Evolutionary conservation across 345 rosid species (phyloP).

Genomic region (Salix brachista): DNA sequence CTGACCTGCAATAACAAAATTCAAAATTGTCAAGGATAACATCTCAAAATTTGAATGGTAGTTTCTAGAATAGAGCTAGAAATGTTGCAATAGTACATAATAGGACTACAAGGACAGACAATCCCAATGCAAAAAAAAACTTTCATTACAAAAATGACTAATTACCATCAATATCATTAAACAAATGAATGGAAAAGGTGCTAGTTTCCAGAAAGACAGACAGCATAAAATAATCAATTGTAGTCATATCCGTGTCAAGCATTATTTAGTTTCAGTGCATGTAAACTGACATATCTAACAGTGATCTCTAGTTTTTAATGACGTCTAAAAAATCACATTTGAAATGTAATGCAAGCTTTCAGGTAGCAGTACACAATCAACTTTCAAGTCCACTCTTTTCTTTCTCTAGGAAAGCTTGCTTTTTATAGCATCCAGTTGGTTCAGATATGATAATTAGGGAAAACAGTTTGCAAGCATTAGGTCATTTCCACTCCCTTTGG

Average conservation of each 20-base stretch:
- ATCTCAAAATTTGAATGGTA: not conserved
- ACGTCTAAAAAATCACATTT: not conserved
- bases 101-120: not conserved
- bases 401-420: not conserved
- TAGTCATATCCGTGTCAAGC: not conserved
- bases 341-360: not conserved
- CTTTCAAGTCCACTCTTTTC: not conserved
- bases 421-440: no score
- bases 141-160: not conserved
- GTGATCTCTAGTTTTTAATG: not conserved
- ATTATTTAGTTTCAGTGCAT: no score
- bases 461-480: no score
- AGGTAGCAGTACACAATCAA: not conserved
- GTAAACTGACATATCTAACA: not conserved
- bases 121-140: not conserved
- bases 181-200: not conserved
- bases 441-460: no score
- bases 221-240: not conserved
- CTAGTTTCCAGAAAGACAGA: not conserved
- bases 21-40: not conserved
- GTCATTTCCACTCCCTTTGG: no score
- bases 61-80: not conserved
- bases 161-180: not conserved
- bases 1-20: slow-evolving; percentile 23
- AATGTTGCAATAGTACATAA: not conserved